Percentiles rank a stretch among this genome's conserved stretches.
These are phyloP conservation scores for Epichloe aotearoae DNA, from an alignment of 2,329 filamentous ascomycete species.

Conservation along the genomic window DNA sequence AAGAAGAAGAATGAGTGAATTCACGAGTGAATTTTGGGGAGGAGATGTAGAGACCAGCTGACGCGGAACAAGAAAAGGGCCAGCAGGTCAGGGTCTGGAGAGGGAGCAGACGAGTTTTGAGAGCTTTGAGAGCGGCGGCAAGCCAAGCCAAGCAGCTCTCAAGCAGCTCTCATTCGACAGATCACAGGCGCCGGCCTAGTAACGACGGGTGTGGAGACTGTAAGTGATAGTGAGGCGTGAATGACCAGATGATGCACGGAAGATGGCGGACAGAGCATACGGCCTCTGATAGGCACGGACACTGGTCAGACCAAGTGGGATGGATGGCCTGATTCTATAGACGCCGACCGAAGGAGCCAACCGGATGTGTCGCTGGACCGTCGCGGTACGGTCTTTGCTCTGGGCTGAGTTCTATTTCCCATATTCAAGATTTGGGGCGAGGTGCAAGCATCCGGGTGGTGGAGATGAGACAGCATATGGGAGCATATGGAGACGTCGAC, in stretches of 20 bases:
- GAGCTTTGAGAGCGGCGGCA: conserved; percentile 32
- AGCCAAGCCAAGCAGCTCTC: conserved; percentile 12
- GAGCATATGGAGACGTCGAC: background rate
- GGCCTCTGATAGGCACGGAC: conserved; percentile 4
- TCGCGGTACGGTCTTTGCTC: background rate
- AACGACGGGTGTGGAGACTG: conserved; percentile 16
- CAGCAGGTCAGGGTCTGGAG: conserved; percentile 20
- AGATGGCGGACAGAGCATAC: background rate
- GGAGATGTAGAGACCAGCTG: conserved; percentile 41
- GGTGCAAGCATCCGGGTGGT: background rate
- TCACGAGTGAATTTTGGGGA: conserved; percentile 16
- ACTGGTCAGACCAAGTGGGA: conserved; percentile 1
- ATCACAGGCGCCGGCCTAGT: conserved; percentile 20
- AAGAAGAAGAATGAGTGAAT: conserved; percentile 21
- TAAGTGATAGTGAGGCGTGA: conserved; percentile 13
- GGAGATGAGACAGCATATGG: background rate
- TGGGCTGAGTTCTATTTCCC: background rate
- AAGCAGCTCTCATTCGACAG: conserved; percentile 18
- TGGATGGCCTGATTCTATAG: conserved; percentile 4
- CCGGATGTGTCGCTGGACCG: conserved; percentile 27
- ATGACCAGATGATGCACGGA: conserved; percentile 2
- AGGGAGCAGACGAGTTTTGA: conserved; percentile 40
- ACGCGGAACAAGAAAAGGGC: conserved; percentile 27
- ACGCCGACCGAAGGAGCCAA: background rate
- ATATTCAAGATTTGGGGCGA: background rate